These are phyloP conservation scores for Cerioporus squamosus DNA, from an alignment of 1,284 basidiomycete genomes.

Conservation along the genomic window DNA sequence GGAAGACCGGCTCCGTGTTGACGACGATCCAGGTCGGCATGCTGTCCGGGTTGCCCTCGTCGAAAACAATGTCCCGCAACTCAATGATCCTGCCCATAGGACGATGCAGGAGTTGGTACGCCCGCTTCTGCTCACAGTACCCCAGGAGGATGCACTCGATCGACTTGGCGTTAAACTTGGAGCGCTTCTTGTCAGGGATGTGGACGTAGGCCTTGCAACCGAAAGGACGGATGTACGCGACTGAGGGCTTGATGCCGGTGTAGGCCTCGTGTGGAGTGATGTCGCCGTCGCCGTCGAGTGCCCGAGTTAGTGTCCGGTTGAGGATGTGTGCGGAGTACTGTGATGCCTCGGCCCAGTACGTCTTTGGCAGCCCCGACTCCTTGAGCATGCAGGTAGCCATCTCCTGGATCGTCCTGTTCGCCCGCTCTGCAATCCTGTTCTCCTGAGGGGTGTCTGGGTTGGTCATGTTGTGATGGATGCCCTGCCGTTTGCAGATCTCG, in stretches of 20 bases:
- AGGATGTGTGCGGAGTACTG: conserved; percentile 17
- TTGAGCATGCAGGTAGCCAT: conserved; percentile 10
- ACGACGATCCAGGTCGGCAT: neutral
- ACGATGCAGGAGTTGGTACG: conserved; percentile 26
- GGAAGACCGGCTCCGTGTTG: neutral
- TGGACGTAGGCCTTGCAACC: conserved; percentile 27
- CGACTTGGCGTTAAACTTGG: conserved; percentile 25
- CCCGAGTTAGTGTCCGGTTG: conserved; percentile 18
- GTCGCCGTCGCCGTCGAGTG: conserved; percentile 8
- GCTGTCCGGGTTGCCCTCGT: conserved; percentile 7
- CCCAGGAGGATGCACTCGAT: conserved; percentile 33
- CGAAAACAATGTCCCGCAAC: no score
- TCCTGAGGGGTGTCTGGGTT: conserved; percentile 23
- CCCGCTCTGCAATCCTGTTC: conserved; percentile 32
- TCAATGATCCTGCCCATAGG: conserved; percentile 1
- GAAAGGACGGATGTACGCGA: conserved; percentile 22
- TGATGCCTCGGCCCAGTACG: conserved; percentile 36
- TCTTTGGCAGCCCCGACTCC: conserved; percentile 29
- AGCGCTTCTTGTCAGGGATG: conserved; percentile 18
- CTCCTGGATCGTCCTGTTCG: neutral
- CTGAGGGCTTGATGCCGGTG: conserved; percentile 20
- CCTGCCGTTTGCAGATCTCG: conserved; percentile 2
- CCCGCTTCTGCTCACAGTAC: conserved; percentile 25
- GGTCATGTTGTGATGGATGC: conserved; percentile 21
- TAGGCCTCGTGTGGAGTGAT: conserved; percentile 23